These are phyloP conservation scores for Amanita muscaria DNA, from an alignment of 768 basidiomycete genomes.

Conservation along the genomic window DNA sequence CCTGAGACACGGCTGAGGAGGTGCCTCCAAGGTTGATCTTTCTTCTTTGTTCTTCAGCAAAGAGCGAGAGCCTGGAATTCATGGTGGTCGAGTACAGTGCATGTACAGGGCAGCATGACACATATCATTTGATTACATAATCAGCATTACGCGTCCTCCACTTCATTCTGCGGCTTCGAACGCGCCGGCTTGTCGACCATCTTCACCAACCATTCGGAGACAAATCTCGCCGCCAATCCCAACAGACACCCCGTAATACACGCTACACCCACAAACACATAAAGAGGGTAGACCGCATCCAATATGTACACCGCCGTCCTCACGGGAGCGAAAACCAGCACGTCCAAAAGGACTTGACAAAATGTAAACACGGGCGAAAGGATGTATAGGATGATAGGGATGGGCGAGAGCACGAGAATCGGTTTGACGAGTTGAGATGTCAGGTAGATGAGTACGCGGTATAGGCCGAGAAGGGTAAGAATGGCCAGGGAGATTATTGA, in stretches of 20 bases:
- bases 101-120: too few relatives aligned
- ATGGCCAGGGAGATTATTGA: background rate
- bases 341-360: conserved; percentile 28
- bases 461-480: background rate
- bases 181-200: too few relatives aligned
- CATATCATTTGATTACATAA: too few relatives aligned
- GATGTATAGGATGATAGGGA: conserved; percentile 29
- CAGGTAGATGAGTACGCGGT: background rate
- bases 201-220: conserved; percentile 10
- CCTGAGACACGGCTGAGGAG: conserved; percentile 39
- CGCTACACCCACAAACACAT: conserved; percentile 47
- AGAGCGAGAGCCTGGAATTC: conserved; percentile 27
- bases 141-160: too few relatives aligned
- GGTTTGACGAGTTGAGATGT: conserved; percentile 1
- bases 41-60: conserved; percentile 45
- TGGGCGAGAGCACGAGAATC: conserved; percentile 18
- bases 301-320: conserved; percentile 26
- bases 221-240: conserved; percentile 26
- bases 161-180: too few relatives aligned
- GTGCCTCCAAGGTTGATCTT: conserved; percentile 74
- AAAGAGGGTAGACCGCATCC: conserved; percentile 43
- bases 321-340: conserved; percentile 40
- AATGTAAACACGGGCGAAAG: conserved; percentile 41
- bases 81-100: background rate
- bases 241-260: conserved; percentile 41